Conservation (phyloP, 2,329 filamentous ascomycete genomes). For the Ascochyta pisi region DNA sequence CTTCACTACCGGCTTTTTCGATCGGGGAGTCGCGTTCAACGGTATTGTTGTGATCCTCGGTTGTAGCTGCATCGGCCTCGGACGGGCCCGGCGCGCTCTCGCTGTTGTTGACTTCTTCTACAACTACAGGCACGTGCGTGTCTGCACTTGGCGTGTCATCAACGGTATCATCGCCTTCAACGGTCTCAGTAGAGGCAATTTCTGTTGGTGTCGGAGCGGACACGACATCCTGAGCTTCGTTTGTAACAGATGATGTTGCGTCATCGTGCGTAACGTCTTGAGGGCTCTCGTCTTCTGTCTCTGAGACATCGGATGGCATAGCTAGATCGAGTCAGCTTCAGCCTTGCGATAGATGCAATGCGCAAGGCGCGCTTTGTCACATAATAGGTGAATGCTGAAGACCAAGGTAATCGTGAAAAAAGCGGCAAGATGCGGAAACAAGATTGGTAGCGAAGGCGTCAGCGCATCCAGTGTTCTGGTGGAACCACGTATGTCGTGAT, state of each 20-base stretch:
- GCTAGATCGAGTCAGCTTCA: conserved; percentile 8
- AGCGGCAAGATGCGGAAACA: not conserved
- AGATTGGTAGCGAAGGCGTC: conserved; percentile 6
- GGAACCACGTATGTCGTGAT: conserved; percentile 31
- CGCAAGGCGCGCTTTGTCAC: conserved; percentile 8
- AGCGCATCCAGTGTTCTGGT: conserved; percentile 10
- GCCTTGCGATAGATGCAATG: conserved; percentile 7
- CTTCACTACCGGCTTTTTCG: not conserved
- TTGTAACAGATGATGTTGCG: not conserved
- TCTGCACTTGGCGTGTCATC: not conserved
- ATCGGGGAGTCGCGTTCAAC: not conserved
- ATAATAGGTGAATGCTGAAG: not conserved
- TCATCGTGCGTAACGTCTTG: not conserved
- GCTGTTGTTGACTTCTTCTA: conserved; percentile 11
- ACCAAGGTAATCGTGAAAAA: not conserved
- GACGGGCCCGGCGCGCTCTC: not conserved
- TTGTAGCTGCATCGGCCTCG: not conserved
- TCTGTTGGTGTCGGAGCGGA: not conserved
- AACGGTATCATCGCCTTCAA: not conserved
- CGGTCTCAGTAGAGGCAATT: not conserved
- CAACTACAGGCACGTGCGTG: conserved; percentile 1
- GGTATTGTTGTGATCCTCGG: not conserved
- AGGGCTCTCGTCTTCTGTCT: not conserved
- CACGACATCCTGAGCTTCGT: not conserved
- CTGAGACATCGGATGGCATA: not conserved